phyloP scores from a whole-genome alignment of 2,329 filamentous ascomycete species.

The Colletotrichum sp. region DNA sequence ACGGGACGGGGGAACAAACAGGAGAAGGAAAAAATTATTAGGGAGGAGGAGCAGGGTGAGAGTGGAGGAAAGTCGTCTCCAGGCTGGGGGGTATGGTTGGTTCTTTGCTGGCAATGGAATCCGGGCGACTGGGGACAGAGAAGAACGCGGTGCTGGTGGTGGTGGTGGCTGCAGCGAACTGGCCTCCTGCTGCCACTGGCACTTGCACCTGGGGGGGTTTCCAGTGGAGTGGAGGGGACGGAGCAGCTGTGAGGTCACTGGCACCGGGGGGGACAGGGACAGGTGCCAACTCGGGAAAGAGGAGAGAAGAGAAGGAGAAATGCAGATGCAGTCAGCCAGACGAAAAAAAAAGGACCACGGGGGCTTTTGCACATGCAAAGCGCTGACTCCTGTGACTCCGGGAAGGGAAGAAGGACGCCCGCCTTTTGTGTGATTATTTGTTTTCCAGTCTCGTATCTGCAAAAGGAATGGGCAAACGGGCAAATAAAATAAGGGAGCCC shows the following conservation, averaged over 20 bases:
- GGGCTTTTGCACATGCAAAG: background rate
- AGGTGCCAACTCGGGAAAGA: background rate
- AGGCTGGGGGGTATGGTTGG: background rate
- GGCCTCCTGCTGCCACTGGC: constrained; percentile 13
- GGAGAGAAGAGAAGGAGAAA: background rate
- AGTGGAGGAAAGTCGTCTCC: constrained; percentile 15
- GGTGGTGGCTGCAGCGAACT: background rate
- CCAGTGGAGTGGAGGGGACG: background rate
- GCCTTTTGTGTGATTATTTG: constrained; percentile 13
- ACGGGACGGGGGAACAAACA: constrained; percentile 1
- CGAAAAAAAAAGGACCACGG: background rate
- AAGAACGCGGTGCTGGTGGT: background rate
- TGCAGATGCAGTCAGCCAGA: background rate
- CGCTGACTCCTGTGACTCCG: background rate
- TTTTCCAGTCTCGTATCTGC: constrained; percentile 1
- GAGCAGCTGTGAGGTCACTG: background rate
- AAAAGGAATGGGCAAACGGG: background rate
- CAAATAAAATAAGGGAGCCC: constrained; percentile 1
- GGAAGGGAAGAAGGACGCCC: background rate
- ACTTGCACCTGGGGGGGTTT: background rate
- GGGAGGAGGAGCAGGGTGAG: constrained; percentile 3
- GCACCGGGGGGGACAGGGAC: too few relatives aligned
- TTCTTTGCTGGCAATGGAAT: background rate
- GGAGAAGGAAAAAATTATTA: background rate
- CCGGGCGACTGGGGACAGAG: background rate